Percentiles rank a stretch among this genome's conserved stretches.
phyloP scores from a whole-genome alignment of 495 filamentous ascomycete genomes.

The Hypoxylon lienhwacheense region DNA sequence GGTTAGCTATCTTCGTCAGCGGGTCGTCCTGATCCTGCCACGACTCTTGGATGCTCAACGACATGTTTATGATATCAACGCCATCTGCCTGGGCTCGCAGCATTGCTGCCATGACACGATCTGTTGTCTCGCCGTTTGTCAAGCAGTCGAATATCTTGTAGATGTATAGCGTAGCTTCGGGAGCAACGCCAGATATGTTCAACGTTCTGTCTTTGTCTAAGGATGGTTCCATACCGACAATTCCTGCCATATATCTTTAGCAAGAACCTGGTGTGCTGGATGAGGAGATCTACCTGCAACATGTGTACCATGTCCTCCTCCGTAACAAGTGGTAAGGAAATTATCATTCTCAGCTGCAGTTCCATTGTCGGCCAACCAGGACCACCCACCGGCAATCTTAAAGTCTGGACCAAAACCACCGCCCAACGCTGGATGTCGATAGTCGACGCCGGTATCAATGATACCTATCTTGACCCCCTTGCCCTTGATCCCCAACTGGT shows the following conservation, averaged over 20 bases:
- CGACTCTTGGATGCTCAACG: slow-evolving; percentile 24
- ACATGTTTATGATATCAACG: slow-evolving; percentile 49
- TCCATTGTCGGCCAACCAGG: slow-evolving; percentile 41
- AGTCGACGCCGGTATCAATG: slow-evolving; percentile 53
- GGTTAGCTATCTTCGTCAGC: slow-evolving; percentile 17
- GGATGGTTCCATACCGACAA: slow-evolving; percentile 40
- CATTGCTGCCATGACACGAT: slow-evolving; percentile 46
- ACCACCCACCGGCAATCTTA: slow-evolving; percentile 47
- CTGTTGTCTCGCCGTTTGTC: slow-evolving; percentile 30
- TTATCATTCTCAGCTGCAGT: slow-evolving; percentile 13
- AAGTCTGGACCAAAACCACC: slow-evolving; percentile 49
- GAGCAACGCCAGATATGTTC: slow-evolving; percentile 46
- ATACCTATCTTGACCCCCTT: slow-evolving; percentile 41
- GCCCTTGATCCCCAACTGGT: slow-evolving; percentile 37
- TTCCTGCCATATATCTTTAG: slow-evolving; percentile 21
- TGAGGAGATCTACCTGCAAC: slow-evolving; percentile 30
- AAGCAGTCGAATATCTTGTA: slow-evolving; percentile 48
- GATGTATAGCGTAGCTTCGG: slow-evolving; percentile 49
- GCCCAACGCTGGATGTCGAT: slow-evolving; percentile 52
- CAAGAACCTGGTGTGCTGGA: not conserved
- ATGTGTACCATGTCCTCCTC: slow-evolving; percentile 50
- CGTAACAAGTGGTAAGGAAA: slow-evolving; percentile 36
- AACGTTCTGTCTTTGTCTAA: slow-evolving; percentile 30
- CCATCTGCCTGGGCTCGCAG: slow-evolving; percentile 46
- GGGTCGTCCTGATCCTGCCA: slow-evolving; percentile 27